Evolutionary conservation across 495 filamentous ascomycete species (phyloP).

Genomic region (Neurospora sp.): DNA sequence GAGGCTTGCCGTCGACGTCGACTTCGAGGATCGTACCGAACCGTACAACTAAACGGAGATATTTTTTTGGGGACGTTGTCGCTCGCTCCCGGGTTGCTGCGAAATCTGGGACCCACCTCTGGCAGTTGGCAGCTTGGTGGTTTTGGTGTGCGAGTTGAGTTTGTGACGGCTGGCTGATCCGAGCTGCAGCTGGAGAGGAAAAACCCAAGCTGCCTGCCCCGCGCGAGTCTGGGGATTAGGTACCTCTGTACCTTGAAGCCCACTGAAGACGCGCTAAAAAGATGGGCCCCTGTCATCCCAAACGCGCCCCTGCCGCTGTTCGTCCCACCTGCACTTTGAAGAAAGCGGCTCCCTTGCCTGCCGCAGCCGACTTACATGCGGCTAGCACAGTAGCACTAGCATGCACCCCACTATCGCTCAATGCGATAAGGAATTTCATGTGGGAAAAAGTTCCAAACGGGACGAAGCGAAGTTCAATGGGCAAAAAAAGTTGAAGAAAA

Average conservation of each 20-base stretch:
- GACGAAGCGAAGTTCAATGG: background rate
- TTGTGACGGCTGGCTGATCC: background rate
- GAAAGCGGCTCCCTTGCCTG: background rate
- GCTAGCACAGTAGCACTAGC: background rate
- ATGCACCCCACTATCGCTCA: background rate
- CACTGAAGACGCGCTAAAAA: background rate
- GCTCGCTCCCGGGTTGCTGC: background rate
- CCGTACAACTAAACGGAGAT: background rate
- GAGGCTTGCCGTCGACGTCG: background rate
- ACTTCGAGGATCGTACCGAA: background rate
- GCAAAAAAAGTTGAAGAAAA: slow-evolving; percentile 20
- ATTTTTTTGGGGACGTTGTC: background rate
- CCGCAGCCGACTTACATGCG: background rate
- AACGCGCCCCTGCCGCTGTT: background rate
- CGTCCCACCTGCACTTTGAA: background rate
- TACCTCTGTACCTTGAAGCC: background rate
- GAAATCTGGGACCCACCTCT: background rate
- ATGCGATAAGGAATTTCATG: background rate
- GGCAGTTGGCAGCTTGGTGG: background rate
- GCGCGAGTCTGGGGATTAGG: background rate
- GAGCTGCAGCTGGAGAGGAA: background rate
- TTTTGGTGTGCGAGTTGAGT: background rate
- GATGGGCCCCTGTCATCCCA: background rate
- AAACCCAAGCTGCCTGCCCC: background rate
- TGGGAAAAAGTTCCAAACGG: background rate